Percentiles rank a stretch among this genome's conserved stretches.
These are phyloP conservation scores for Fonsecaea nubica DNA, from an alignment of 2,329 filamentous ascomycete species.

Conservation along the genomic window DNA sequence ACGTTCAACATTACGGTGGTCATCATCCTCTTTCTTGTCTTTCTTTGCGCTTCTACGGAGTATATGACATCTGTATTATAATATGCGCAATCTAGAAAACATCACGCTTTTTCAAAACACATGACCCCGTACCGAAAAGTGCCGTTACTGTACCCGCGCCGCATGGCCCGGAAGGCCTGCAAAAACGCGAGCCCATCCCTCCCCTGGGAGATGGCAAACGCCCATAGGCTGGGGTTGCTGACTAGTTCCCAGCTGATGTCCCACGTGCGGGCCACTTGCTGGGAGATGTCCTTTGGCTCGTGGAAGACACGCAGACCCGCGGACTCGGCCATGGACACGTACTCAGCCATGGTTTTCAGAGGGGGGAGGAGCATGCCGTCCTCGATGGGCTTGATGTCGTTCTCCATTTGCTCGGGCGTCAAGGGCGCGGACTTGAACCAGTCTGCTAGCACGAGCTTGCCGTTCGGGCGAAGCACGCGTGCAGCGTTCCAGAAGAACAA, in stretches of 20 bases:
- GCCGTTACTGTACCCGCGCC: slow-evolving; percentile 64
- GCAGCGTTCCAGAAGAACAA: slow-evolving; percentile 64
- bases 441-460: slow-evolving; percentile 64
- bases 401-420: slow-evolving; percentile 51
- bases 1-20: not conserved
- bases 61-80: not conserved
- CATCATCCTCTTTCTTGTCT: not conserved
- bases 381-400: slow-evolving; percentile 66
- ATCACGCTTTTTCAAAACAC: slow-evolving; percentile 55
- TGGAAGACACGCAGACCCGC: slow-evolving; percentile 57
- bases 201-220: slow-evolving; percentile 66
- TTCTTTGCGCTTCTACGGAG: too few species aligned
- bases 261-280: slow-evolving; percentile 66
- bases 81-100: not conserved
- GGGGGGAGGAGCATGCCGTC: slow-evolving; percentile 68
- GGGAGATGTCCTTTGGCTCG: slow-evolving; percentile 60
- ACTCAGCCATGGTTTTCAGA: slow-evolving; percentile 61
- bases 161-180: slow-evolving; percentile 67
- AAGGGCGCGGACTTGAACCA: slow-evolving; percentile 65
- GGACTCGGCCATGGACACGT: slow-evolving; percentile 57
- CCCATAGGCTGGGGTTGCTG: slow-evolving; percentile 66
- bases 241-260: slow-evolving; percentile 68
- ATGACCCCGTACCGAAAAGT: slow-evolving; percentile 66
- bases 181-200: slow-evolving; percentile 66
- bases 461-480: slow-evolving; percentile 54